Evolutionary conservation across 495 filamentous ascomycete genomes (phyloP), one percentile per base, ranked within the genome.

Genomic region (Annulohypoxylon bovei): DNA sequence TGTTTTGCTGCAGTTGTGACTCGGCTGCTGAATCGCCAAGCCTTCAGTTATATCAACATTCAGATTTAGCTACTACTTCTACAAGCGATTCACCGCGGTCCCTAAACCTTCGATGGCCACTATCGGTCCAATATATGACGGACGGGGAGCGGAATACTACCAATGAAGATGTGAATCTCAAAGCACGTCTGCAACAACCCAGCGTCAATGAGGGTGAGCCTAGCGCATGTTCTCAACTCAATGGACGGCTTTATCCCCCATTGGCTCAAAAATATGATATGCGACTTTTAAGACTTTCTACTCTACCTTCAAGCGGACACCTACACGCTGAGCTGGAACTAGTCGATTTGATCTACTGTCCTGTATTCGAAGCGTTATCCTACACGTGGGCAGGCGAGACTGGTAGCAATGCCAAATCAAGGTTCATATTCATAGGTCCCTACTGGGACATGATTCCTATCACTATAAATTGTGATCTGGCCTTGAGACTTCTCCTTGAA

Each of bases 261-360:
- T 33, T 53, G 27, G 49, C 49, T 53, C 49, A 53, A 33, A 53
- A 53, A 53, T 53, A 53, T 16, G 49, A 53, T 16, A 53, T 53
- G 4, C 49, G 49, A 18, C 49, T 53, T n/a, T 27, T 53, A n/a
- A 53, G 18, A 18, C 25, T 53, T 33, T 53, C 49, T 32, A 32
- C 49, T 53, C 16, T 32, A 27, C 25, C 49, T 6, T 53, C 49
- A 16, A 32, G 49, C 9, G 14, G 18, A 18, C 28, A 53, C 33
- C 14, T 53, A 6, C 49, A 32, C n/a, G 49, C 18, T 8, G 49
- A 53, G n/a, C n/a, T 53, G 23, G 49, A 30, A 1, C 25, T 53
- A 4, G 49, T 53, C 11, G 49, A 53, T n/a, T 53, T 53, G 28
- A 20, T 53, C 25, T 53, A 32, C 14, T 20, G 49, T 18, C 49